Evolutionary conservation across 805 yeast species (phyloP), one percentile per base, ranked within the genome.

Genomic region (Myxozyma geophila): DNA sequence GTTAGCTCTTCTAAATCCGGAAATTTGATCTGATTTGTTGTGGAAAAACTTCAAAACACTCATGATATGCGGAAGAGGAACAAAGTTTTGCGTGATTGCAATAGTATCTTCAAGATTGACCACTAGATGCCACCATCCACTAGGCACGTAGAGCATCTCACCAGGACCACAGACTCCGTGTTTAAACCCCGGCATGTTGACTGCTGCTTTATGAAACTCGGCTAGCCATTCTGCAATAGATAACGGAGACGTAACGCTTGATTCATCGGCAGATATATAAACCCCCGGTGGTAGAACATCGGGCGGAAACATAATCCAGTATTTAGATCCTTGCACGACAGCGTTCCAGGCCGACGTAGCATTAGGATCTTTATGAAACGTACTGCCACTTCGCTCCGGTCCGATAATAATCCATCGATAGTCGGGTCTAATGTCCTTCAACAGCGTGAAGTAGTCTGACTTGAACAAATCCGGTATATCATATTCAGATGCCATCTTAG

Each of bases 51-150:
- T 76, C 62, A 90, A 77, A 2, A 85, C 95, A 43, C 80, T 78
- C n/a, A 82, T 79, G 43, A 92, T 74, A 63, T 85, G 84, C 5
- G 77, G 72, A 47, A 74, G 73, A 0, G 97, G 96, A 10, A 90
- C 92, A 75, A 92, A 92, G 74, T 92, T 92, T 68, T 90, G 96
- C 0, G 98, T 92, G 70, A 92, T 76, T 0, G 97, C 98, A 19
- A 92, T 86, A n/a, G 86, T 80, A 48, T 73, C 91, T 62, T 87
- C 89, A 12, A 92, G 72, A 70, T 92, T 92, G n/a, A 92, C 89
- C 37, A 92, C 98, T 53, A 86, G 79, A 78, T 92, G 98, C 98
- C 98, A 92, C 98, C 98, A 92, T 0, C 96, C 96, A n/a, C 92
- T 82, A 2, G 98, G 98, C 7, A 92, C 98, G 73, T 88, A 85